These are phyloP conservation scores for Murraya paniculata DNA, from an alignment of 345 rosid genomes.

Conservation along the genomic window DNA sequence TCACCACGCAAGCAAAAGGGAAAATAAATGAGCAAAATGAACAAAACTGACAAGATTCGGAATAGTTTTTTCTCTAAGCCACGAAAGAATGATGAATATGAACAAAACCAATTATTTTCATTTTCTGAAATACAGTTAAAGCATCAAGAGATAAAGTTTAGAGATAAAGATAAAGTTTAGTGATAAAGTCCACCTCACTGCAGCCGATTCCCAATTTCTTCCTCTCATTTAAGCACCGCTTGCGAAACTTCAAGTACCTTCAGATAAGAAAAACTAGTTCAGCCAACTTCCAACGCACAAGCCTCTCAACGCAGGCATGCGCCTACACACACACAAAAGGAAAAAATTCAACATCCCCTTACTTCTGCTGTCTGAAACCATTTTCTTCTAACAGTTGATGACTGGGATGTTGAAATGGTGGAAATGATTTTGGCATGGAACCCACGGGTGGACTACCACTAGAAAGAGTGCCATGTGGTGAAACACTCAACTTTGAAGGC, in stretches of 20 bases:
- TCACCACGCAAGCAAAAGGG: not conserved
- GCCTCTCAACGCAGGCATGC: constrained; percentile 1
- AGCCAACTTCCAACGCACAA: constrained; percentile 21
- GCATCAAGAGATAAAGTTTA: constrained; percentile 2
- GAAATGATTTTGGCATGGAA: constrained; percentile 91
- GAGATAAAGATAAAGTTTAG: constrained; percentile 15
- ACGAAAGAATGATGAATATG: not conserved
- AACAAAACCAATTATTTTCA: not conserved
- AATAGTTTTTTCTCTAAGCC: not conserved
- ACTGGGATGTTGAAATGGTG: constrained; percentile 93
- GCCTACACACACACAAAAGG: constrained; percentile 6
- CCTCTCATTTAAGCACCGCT: constrained; percentile 90
- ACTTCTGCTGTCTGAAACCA: constrained; percentile 96
- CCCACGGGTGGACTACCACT: constrained; percentile 97
- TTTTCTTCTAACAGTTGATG: constrained; percentile 94
- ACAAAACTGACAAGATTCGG: not conserved
- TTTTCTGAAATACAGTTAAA: not conserved
- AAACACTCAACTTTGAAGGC: constrained; percentile 76
- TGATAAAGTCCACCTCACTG: constrained; percentile 71
- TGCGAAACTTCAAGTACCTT: constrained; percentile 89
- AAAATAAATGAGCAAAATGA: not conserved
- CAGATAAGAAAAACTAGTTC: constrained; percentile 22
- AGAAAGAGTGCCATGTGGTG: constrained; percentile 66
- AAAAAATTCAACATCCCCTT: constrained; percentile 31
- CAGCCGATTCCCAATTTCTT: constrained; percentile 84